phyloP scores from a whole-genome alignment of 345 rosid species.

The Gossypium herbaceum region DNA sequence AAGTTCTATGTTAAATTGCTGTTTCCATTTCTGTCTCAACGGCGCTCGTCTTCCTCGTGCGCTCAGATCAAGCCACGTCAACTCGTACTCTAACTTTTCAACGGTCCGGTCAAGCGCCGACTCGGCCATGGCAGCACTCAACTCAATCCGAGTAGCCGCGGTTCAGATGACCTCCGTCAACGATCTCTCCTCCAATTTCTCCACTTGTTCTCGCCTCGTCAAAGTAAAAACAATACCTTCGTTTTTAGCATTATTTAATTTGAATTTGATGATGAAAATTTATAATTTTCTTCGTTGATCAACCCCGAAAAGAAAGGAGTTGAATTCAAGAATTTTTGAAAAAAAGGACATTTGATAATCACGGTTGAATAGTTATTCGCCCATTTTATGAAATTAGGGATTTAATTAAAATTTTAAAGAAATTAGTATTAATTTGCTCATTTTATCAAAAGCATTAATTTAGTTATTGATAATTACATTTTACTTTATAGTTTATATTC shows the following conservation, averaged over 20 bases:
- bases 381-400: not conserved
- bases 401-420: not conserved
- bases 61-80: not conserved
- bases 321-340: not conserved
- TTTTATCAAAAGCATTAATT: not conserved
- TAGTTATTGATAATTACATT: not conserved
- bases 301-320: not conserved
- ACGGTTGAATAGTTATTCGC: not conserved
- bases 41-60: not conserved
- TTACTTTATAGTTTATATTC: not conserved
- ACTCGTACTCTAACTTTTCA: not conserved
- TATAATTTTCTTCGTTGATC: not conserved
- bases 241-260: not conserved
- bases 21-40: not conserved
- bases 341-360: not conserved
- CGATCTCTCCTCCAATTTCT: conserved; percentile 73
- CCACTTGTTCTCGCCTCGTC: conserved; percentile 85
- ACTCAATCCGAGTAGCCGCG: conserved; percentile 79
- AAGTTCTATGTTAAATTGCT: not conserved
- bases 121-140: conserved; percentile 39
- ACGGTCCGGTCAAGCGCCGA: conserved; percentile 21
- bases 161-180: conserved; percentile 92
- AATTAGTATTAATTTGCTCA: not conserved
- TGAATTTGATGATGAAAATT: not conserved
- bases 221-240: conserved; percentile 38